Base-by-base conservation (phyloP, 306 rosid species). In the Sicyos edulis region DNA sequence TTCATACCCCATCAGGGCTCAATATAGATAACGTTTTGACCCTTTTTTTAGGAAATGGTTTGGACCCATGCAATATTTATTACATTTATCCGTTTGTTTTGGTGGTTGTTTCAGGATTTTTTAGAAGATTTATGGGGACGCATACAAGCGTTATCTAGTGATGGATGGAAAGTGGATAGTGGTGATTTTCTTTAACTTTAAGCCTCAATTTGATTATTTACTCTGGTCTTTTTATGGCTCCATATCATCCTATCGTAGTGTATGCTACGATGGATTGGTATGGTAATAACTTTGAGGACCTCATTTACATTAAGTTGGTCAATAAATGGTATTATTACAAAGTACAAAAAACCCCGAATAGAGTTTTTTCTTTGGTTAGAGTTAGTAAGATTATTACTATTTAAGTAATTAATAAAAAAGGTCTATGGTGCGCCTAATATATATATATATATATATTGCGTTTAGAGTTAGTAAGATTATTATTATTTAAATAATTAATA, bases 91-190 rank as follows among this genome's bases (percentile, higher is more conserved):
- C 4, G 29, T 50, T 54, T 44, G 55, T 67, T 70, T 63, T 61
- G 34, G 54, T 71, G 66, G 8, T 21, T 62, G 16, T 76, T 45
- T 81, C 82, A 93, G 99, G 97, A 93, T 80, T 93, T 93, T 72
- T 80, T 93, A 86, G 99, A 93, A 81, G 99, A 93, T 83, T 82
- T 93, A 32, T 93, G 97, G 97, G 89, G 82, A 57, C 96, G 88
- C 62, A 73, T 93, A 63, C 91, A 87, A 75, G 81, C 29, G 66
- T 81, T 93, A 71, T 82, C 97, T 68, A 81, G 74, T 77, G 83
- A 82, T 68, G 99, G 92, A 51, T 93, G 96, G 97, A 91, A 91
- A 86, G 95, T 93, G 82, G 99, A 91, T 20, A 93, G 99, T 74
- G 99, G 99, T 93, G 55, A 88, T 77, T 64, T 72, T 69, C 81